phyloP scores from a whole-genome alignment of 257 asterid genomes.

The Phtheirospermum japonicum region DNA sequence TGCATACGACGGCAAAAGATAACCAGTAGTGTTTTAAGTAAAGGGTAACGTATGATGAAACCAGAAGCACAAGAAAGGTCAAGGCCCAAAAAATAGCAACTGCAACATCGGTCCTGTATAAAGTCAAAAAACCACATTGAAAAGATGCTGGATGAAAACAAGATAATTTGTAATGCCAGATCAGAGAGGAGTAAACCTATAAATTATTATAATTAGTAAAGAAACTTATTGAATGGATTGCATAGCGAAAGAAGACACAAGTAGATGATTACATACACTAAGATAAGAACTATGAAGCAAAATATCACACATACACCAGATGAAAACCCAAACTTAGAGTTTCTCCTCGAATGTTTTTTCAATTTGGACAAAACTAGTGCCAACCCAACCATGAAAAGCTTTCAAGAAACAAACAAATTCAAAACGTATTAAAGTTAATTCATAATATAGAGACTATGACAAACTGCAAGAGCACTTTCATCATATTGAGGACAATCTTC shows the following conservation, averaged over 20 bases:
- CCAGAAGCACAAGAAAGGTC: conserved; percentile 45
- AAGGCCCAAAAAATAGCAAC: conserved; percentile 50
- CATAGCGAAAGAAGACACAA: not conserved
- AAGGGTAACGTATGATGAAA: conserved; percentile 57
- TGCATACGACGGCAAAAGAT: conserved; percentile 46
- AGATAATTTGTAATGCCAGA: not conserved
- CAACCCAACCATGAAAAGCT: conserved; percentile 9
- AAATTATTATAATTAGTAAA: not conserved
- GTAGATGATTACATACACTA: conserved; percentile 1
- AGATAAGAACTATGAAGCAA: not conserved
- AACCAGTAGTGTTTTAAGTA: conserved; percentile 54
- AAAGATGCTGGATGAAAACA: not conserved
- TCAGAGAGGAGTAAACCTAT: conserved; percentile 1
- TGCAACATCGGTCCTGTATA: conserved; percentile 64
- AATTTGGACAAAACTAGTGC: not conserved
- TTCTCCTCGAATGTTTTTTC: not conserved
- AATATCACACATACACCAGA: not conserved
- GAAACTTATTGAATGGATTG: not conserved
- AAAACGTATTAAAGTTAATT: not conserved
- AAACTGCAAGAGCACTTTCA: too few relatives aligned
- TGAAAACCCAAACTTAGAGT: not conserved
- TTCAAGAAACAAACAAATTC: not conserved
- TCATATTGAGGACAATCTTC: too few relatives aligned
- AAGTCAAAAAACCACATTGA: conserved; percentile 10
- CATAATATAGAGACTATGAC: too few relatives aligned